These are phyloP conservation scores for Cercis canadensis DNA, from an alignment of 306 rosid species.

Conservation along the genomic window DNA sequence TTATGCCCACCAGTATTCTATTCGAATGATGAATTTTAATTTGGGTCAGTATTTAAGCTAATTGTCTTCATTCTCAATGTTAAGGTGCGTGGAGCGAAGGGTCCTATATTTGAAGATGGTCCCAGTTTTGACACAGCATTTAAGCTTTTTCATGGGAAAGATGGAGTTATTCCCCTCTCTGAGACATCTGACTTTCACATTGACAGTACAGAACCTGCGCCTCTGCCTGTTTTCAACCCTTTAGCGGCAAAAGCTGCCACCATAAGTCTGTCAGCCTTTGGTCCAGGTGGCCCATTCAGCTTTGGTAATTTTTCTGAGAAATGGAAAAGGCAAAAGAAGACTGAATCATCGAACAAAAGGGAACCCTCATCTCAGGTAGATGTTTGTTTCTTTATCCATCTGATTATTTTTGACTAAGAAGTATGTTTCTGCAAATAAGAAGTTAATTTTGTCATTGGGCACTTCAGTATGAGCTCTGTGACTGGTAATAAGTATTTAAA, in stretches of 20 bases:
- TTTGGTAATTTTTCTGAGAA: constrained; percentile 74
- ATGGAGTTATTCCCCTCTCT: constrained; percentile 77
- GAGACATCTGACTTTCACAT: constrained; percentile 44
- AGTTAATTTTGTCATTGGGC: constrained; percentile 10
- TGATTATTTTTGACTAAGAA: background rate
- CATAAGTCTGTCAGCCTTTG: constrained; percentile 74
- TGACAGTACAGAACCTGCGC: constrained; percentile 43
- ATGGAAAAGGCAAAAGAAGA: constrained; percentile 69
- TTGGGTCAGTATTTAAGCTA: background rate
- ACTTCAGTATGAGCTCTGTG: constrained; percentile 4
- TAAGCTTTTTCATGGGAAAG: constrained; percentile 85
- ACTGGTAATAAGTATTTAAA: constrained; percentile 1
- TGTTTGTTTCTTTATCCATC: constrained; percentile 5
- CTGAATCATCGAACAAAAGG: constrained; percentile 56
- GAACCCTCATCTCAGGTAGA: constrained; percentile 63
- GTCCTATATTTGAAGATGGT: constrained; percentile 91
- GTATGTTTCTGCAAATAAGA: constrained; percentile 9
- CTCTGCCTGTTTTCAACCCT: constrained; percentile 71
- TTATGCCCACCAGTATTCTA: background rate
- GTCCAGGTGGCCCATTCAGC: constrained; percentile 71
- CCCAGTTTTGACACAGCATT: constrained; percentile 73
- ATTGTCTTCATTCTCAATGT: constrained; percentile 21
- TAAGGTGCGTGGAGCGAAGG: constrained; percentile 58
- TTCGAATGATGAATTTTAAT: constrained; percentile 4
- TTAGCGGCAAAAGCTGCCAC: constrained; percentile 72